phyloP scores from a whole-genome alignment of 1,139 yeast species.

The Diutina scorzettiae region DNA sequence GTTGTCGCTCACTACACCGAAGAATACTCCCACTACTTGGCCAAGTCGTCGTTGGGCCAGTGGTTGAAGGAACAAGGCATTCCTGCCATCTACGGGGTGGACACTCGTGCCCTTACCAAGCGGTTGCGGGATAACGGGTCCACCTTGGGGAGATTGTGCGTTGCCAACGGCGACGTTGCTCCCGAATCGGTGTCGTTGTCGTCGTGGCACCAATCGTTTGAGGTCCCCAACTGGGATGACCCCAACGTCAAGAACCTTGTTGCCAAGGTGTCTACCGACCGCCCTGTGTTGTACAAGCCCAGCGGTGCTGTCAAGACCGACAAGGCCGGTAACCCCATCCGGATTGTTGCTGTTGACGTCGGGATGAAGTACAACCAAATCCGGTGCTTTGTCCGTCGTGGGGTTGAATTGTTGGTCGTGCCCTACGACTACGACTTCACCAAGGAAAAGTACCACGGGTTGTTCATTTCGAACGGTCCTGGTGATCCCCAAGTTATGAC shows the following conservation, averaged over 20 bases:
- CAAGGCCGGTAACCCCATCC: conserved; percentile 64
- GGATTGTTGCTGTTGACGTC: conserved; percentile 87
- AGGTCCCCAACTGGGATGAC: conserved; percentile 80
- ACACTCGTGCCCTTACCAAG: conserved; percentile 91
- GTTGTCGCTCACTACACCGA: conserved; percentile 97
- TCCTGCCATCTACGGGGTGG: conserved; percentile 97
- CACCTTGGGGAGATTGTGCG: conserved; percentile 73
- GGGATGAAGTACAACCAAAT: conserved; percentile 98
- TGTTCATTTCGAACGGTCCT: conserved; percentile 96
- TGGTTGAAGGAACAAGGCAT: conserved; percentile 90
- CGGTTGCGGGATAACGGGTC: conserved; percentile 88
- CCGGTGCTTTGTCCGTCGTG: conserved; percentile 91
- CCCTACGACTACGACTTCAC: conserved; percentile 92
- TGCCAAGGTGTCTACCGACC: conserved; percentile 71
- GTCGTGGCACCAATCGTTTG: conserved; percentile 53
- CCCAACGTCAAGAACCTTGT: conserved; percentile 90
- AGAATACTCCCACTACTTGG: conserved; percentile 87
- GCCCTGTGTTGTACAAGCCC: conserved; percentile 67
- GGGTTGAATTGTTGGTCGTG: conserved; percentile 90
- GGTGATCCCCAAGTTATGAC: conserved; percentile 94
- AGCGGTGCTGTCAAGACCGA: conserved; percentile 35
- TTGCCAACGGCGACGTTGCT: conserved; percentile 31
- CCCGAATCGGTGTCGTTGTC: conserved; percentile 14
- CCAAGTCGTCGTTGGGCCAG: conserved; percentile 79
- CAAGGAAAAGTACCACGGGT: conserved; percentile 76